Evolutionary conservation across 139 green algal genomes (phyloP).

Genomic region (Raphidocelis subcapitata): DNA sequence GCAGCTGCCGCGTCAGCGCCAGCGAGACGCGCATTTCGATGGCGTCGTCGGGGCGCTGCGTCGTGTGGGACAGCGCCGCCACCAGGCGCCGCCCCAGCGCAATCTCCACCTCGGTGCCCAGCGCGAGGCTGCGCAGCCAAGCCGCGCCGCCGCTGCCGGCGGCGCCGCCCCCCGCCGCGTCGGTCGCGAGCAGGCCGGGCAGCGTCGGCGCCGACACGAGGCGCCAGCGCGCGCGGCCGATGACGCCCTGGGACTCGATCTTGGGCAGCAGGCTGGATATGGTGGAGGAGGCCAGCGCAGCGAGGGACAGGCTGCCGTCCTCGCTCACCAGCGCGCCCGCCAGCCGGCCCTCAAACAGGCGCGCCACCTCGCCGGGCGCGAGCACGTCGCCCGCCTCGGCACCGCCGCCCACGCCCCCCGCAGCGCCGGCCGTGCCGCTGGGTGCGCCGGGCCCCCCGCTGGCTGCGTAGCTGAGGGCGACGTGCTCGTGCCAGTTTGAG

Average conservation of each 20-base stretch:
- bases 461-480: slow-evolving; percentile 44
- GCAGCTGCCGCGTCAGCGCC: slow-evolving; percentile 72
- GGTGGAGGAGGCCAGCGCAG: slow-evolving; percentile 82
- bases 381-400: slow-evolving; percentile 2
- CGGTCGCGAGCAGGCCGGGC: slow-evolving; percentile 51
- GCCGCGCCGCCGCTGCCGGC: slow-evolving; percentile 33
- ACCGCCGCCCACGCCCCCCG: background rate
- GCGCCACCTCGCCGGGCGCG: slow-evolving; percentile 63
- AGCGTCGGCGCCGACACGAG: slow-evolving; percentile 86
- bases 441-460: background rate
- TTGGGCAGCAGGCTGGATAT: slow-evolving; percentile 90
- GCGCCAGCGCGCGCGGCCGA: slow-evolving; percentile 86
- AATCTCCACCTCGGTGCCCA: slow-evolving; percentile 91
- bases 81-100: slow-evolving; percentile 66
- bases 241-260: slow-evolving; percentile 90
- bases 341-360: slow-evolving; percentile 92
- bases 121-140: slow-evolving; percentile 44
- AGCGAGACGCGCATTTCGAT: slow-evolving; percentile 89
- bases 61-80: slow-evolving; percentile 69
- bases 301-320: slow-evolving; percentile 92
- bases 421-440: background rate
- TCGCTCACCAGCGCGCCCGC: slow-evolving; percentile 84
- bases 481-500: slow-evolving; percentile 71
- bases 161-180: background rate
- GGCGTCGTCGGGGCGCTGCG: slow-evolving; percentile 14